Base-by-base conservation (phyloP, 2,329 filamentous ascomycete species). In the Clathrospora elynae region DNA sequence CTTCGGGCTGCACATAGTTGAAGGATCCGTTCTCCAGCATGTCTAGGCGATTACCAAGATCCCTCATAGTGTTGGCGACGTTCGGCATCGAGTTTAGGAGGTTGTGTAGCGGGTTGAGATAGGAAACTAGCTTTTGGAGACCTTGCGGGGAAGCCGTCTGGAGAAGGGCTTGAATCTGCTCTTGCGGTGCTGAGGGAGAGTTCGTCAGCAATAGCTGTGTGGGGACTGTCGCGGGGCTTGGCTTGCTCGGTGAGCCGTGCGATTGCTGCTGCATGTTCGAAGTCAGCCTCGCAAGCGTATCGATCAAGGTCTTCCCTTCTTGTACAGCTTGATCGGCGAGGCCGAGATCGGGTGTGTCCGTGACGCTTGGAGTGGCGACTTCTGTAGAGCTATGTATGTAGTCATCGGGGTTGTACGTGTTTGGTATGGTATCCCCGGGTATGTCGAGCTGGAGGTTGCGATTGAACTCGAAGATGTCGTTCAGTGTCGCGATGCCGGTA, bases 1-100 rank as follows among this genome's bases (percentile, higher is more conserved):
- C 84, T 14, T 90, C 86, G 33, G 86, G 79, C n/a, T 79, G 78
- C 12, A 78, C 75, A 29, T 81, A 77, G 16, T 82, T 82, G 58
- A 90, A 88, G 0, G 86, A 90, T 1, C 80, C 75, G 35, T 79
- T 87, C 67, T 92, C 88, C 5, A 91, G 74, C 41, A 76, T 73
- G 34, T 88, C 84, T 9, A 92, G 67, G 2, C 88, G 83, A 37
- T 80, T 76, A 24, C 82, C 82, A 46, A 90, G 80, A 12, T 78
- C 77, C 44, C 79, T 73, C 46, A 85, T 75, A n/a, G 76, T 75
- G 29, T 79, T 64, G 20, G 68, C 62, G 19, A 73, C 60, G 33
- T 68, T 67, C 1, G 71, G 70, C n/a, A 71, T 67, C 5, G 64
- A 61, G 13, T 57, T 67, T 23, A 73, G 51, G 10, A 71, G 51